Base-by-base conservation (phyloP, 2,329 filamentous ascomycete species). In the Ophiostoma perfectum region DNA sequence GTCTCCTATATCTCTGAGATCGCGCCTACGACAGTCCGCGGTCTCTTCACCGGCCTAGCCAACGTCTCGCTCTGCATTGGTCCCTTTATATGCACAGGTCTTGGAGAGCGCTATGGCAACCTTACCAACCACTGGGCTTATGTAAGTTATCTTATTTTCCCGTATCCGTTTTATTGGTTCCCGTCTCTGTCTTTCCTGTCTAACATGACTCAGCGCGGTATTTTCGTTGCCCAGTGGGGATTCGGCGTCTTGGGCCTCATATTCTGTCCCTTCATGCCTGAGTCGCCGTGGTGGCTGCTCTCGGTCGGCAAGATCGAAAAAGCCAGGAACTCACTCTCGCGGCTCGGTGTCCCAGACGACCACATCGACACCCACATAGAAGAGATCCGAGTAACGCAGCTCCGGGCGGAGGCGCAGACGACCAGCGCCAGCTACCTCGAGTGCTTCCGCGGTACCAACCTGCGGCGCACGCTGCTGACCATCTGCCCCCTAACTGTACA, bases 401-500 rank as follows among this genome's bases (percentile, higher is more conserved):
- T 49, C 12, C 45, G 45, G 12, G 45, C 45, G 12, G 45, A 81
- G 69, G 80, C 83, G 67, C 78, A 80, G 67, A 80, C 83, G 69
- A 78, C 79, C 2, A 81, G 81, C 1, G 81, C 81, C 45, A 81
- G 78, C 2, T 86, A 85, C 70, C 36, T 76, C 42, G 83, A 86
- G 70, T 84, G 82, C 67, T 80, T 86, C 73, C 80, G 76, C 66
- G 81, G 81, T 1, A 78, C 79, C 47, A 83, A 84, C 70, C 74
- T 80, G 38, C 79, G 82, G 18, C 80, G 84, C 49, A 86, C 55
- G 27, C 27, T 62, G 36, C 18, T 62, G 9, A 38, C 55, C 5
- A 79, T 80, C 70, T 86, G 88, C 75, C 85, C 87, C 8, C 90
- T 88, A 79, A 82, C 84, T 2, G 87, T 87, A 2, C 88, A 90